Evolutionary conservation across 2,329 filamentous ascomycete species (phyloP), one percentile per base, ranked within the genome.

Genomic region (Drechslerella dactyloides): DNA sequence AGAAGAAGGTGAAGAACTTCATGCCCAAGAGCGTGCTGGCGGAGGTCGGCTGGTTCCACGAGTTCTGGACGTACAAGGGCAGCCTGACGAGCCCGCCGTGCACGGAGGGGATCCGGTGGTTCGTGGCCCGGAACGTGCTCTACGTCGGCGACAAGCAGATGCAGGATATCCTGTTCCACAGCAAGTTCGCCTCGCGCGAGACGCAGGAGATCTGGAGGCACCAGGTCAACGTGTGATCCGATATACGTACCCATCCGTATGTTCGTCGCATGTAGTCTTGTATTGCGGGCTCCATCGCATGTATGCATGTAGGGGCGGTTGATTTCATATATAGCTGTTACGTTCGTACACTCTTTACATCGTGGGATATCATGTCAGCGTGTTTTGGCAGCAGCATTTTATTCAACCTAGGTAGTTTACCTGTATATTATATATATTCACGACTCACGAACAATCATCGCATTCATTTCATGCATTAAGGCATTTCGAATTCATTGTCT

Each of bases 21-120:
- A 76, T 81, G 55, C 74, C 80, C 8, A 74, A 73, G 11, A 51
- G 77, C 1, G 80, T 80, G 0, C 55, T 83, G 5, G 72, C 78
- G 1, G 78, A 79, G 42, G 81, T 81, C 0, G 74, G 78, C 1
- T 74, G 77, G 10, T 81, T 83, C 74, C 77, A 78, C 24, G 80
- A 82, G 58, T 83, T 82, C 69, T 84, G 81, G 82, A 83, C 82
- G 0, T 84, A 84, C 74, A 76, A 79, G 65, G 82, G 82, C 5
- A 81, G 80, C 61, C 74, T 83, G 77, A 84, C 82, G 1, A 81
- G 79, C 57, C 84, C 80, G 64, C 84, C 79, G 65, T 85, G 78
- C 77, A 79, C 76, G 33, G 83, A 83, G 76, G 83, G 81, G 1
- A 78, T 82, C 27, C 75, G 81, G 37, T 84, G 81, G 80, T 84